These are phyloP conservation scores for Alternaria dauci DNA, from an alignment of 2,329 filamentous ascomycete species.

Conservation along the genomic window DNA sequence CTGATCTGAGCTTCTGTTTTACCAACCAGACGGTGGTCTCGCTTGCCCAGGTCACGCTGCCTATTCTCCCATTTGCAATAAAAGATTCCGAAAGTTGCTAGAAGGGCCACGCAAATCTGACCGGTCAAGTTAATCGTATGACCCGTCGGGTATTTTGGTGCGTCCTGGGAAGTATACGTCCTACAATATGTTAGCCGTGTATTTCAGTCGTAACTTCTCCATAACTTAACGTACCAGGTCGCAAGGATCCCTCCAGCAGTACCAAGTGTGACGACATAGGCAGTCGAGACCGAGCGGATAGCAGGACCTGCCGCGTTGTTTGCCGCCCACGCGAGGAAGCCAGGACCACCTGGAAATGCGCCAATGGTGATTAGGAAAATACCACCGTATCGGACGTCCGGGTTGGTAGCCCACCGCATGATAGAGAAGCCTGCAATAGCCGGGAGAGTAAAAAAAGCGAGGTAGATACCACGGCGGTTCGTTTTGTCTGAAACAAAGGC, in stretches of 20 bases:
- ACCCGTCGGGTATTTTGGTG: constrained; percentile 73
- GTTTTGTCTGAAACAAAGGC: constrained; percentile 51
- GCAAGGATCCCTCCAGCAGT: constrained; percentile 66
- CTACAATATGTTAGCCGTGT: constrained; percentile 63
- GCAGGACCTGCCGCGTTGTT: constrained; percentile 67
- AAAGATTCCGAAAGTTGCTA: constrained; percentile 59
- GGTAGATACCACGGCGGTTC: constrained; percentile 50
- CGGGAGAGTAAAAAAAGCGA: constrained; percentile 49
- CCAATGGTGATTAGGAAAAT: constrained; percentile 65
- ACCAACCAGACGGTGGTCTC: constrained; percentile 61
- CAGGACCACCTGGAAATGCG: constrained; percentile 66
- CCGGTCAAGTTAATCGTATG: constrained; percentile 70
- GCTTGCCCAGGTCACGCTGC: constrained; percentile 57
- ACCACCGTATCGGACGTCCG: constrained; percentile 64
- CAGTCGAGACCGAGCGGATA: constrained; percentile 64
- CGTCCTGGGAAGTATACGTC: constrained; percentile 65
- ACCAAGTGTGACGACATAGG: constrained; percentile 72
- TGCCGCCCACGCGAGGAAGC: constrained; percentile 66
- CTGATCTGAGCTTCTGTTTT: constrained; percentile 57
- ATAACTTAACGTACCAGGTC: constrained; percentile 51
- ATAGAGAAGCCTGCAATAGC: constrained; percentile 63
- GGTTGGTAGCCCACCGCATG: constrained; percentile 63
- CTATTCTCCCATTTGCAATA: constrained; percentile 66
- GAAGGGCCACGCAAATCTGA: constrained; percentile 56
- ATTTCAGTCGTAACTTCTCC: background rate